phyloP scores from a whole-genome alignment of 202 grass and related monocot species.

The Carex arenaria region DNA sequence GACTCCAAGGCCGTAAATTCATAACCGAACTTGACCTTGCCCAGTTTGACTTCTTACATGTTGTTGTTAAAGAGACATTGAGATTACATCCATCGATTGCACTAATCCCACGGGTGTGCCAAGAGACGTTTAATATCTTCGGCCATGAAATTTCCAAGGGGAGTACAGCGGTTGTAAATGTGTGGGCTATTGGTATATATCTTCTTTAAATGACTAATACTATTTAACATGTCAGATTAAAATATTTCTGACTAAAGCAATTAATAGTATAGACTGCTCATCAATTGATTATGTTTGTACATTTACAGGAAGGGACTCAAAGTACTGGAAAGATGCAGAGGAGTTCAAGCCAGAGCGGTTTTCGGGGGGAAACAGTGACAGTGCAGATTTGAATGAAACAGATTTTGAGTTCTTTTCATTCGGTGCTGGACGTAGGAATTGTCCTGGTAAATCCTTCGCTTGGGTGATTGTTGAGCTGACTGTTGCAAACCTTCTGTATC shows the following conservation, averaged over 20 bases:
- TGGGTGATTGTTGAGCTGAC: neutral
- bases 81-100: conserved; percentile 22
- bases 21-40: conserved; percentile 19
- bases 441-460: neutral
- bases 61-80: conserved; percentile 34
- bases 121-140: conserved; percentile 2
- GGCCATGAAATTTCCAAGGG: conserved; percentile 32
- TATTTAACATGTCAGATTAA: no score
- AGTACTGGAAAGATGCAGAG: conserved; percentile 20
- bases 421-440: conserved; percentile 22
- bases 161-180: conserved; percentile 11
- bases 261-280: no score
- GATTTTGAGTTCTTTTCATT: conserved; percentile 28
- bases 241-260: no score
- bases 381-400: neutral
- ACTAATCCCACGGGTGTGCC: conserved; percentile 3
- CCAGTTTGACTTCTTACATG: conserved; percentile 14
- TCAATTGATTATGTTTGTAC: neutral
- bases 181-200: conserved; percentile 20
- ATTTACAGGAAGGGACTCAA: neutral
- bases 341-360: conserved; percentile 36
- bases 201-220: no score
- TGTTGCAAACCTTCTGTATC: conserved; percentile 12
- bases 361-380: neutral
- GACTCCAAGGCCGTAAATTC: neutral